Base-by-base conservation (phyloP, 805 yeast species). In the Candida tallmaniae region DNA sequence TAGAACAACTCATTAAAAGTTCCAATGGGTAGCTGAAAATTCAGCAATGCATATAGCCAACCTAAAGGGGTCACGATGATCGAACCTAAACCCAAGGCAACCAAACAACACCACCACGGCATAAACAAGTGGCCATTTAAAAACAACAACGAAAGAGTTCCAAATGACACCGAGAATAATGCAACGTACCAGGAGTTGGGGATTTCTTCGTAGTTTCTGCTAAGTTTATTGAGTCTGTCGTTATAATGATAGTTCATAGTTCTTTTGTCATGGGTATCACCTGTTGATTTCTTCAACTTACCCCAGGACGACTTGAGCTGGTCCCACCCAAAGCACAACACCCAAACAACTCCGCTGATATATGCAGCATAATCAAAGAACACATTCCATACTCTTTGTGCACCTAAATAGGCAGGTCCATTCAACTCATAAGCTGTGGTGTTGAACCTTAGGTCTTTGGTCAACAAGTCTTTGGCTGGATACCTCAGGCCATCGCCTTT, bases 311-410 rank as follows among this genome's bases (percentile, higher is more conserved):
- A 31, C 17, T 34, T 41, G 23, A 58, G 38, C 30, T 50, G 47
- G 20, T 50, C 54, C 33, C 39, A 64, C 3, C 70, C 68, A 41
- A 65, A 65, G 4, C 58, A 40, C 5, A 58, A 44, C 18, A 72
- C 65, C 76, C 76, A 72, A 1, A 60, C 52, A 4, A 71, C 44
- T 1, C 77, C 76, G 42, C 74, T 65, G 2, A 65, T 47, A 42
- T 72, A 73, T 0, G 76, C 74, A 1, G 76, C 77, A 41, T 69
- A 73, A 42, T 72, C 78, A 42, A 72, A 73, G 35, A 73, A 70
- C 45, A 70, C 69, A 45, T 68, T 68, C 69, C 75, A 67, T 1
- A 69, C 63, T 32, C 74, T 51, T 46, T 72, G 76, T 4, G 72
- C 61, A 0, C 77, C 76, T 30, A 70, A 47, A 36, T 65, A 54